Evolutionary conservation across 2,329 filamentous ascomycete species (phyloP), one percentile per base, ranked within the genome.

Genomic region (Hypoxylon sp.): DNA sequence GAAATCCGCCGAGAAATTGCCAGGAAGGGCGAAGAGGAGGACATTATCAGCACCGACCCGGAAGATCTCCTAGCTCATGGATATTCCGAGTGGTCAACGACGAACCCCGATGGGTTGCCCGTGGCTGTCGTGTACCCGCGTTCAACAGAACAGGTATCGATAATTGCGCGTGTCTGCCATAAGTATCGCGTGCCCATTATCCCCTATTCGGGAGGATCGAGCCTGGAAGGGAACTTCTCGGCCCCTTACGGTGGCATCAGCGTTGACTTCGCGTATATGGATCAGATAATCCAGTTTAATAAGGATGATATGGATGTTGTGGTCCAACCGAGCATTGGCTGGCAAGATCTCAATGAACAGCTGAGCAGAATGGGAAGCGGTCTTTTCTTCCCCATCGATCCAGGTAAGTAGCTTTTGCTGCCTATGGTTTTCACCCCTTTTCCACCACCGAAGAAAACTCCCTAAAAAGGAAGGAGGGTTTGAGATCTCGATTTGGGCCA

Each of bases 241-340:
- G 92, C 93, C 12, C 93, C 93, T 0, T 91, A 90, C 74, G 93
- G 93, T 11, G 94, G 94, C 11, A 87, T 97, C 74, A 95, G 92
- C 70, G 91, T 97, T 52, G 94, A 97, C 75, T 97, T 97, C 76
- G 87, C 88, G 0, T 88, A 87, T 73, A 97, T 97, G 94, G 91
- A 97, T 76, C 83, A 89, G 72, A 91, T 97, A 24, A 71, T 97
- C 28, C 83, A 89, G 56, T 83, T 97, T 60, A 91, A 97, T 76
- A 89, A 91, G 70, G 90, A 92, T 3, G 94, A 97, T 76, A 93
- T 97, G 91, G 94, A 97, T 72, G 85, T 97, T 51, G 92, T 97
- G 3, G 93, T 97, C 2, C 94, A 97, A 77, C 94, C 94, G 2
- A 92, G 91, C 5, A 90, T 97, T 8, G 90, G 91, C n/a, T 97